These are phyloP conservation scores for Protea cynaroides DNA, from an alignment of 164 flowering plant species.

Conservation along the genomic window DNA sequence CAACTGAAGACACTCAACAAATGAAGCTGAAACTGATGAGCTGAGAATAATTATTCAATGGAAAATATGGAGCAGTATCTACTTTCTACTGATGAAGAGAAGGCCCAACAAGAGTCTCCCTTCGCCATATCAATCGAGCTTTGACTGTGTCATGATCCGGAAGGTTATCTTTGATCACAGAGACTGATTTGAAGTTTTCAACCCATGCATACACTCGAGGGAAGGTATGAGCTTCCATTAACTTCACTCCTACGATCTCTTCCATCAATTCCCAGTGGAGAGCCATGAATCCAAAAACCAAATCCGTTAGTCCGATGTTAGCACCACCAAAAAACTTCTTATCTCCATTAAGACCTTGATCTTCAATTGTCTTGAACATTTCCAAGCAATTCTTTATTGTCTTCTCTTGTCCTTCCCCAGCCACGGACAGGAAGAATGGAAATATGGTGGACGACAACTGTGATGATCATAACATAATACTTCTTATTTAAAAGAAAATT, in stretches of 20 bases:
- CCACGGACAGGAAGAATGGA: background rate
- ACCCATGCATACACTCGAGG: background rate
- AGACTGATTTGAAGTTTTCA: background rate
- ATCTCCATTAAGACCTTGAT: background rate
- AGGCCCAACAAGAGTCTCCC: background rate
- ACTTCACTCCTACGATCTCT: background rate
- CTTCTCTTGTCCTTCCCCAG: background rate
- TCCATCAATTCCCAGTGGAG: background rate
- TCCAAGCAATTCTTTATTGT: background rate
- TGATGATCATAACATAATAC: too few relatives aligned
- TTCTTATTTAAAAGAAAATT: too few relatives aligned
- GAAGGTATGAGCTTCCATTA: background rate
- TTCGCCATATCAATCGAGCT: background rate
- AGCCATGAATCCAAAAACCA: background rate
- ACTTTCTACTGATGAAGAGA: too few relatives aligned
- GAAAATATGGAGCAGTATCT: too few relatives aligned
- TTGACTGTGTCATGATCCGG: background rate
- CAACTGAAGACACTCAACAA: too few relatives aligned
- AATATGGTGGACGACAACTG: too few relatives aligned
- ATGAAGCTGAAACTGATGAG: too few relatives aligned
- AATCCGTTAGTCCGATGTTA: background rate
- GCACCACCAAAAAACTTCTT: background rate
- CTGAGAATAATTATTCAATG: too few relatives aligned
- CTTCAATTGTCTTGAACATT: background rate
- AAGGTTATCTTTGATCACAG: background rate